Evolutionary conservation across 768 basidiomycete genomes (phyloP), one percentile per base, ranked within the genome.

Genomic region (Trametes sanguinea): DNA sequence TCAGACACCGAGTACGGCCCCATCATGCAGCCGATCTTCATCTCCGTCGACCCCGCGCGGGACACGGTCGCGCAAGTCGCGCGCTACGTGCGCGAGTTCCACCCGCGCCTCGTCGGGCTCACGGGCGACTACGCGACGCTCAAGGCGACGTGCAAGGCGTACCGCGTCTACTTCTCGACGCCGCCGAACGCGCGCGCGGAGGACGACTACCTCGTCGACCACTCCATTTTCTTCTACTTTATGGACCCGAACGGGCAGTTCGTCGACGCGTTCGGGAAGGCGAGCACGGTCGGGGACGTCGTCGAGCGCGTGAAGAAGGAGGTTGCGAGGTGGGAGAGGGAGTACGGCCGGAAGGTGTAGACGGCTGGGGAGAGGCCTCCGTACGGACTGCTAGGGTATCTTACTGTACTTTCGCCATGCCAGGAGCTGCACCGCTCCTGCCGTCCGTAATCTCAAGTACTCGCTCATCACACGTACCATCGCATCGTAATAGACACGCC

Each of bases 141-240:
- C 65, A 98, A 98, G 75, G 81, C 87, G 30, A 85, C 88, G 27
- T 98, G 96, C 82, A 96, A 94, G 74, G 87, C 90, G 30, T 99
- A 96, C 75, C 90, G 97, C 43, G 97, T 99, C 44, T 99, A 99
- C 76, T 99, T 99, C 80, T 97, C 94, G 6, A 98, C 96, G 4
- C 92, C 92, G 2, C 93, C 93, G 9, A 78, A 91, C 68, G 90
- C 94, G 2, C 88, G 93, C 68, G 85, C 89, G 14, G 85, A 83
- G 8, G 95, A 94, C 52, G 97, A 99, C 78, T 99, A 98, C 73
- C 85, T 99, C 46, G 97, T 99, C 37, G 97, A 98, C 76, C 90
- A 92, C 74, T 94, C 92, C 44, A 96, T 97, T 73, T 98, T 94
- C 76, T 92, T 99, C 67, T 99, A 99, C 76, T 83, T 99, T 39